phyloP scores from a whole-genome alignment of 1,284 basidiomycete genomes.

The Sporisorium sorghi region DNA sequence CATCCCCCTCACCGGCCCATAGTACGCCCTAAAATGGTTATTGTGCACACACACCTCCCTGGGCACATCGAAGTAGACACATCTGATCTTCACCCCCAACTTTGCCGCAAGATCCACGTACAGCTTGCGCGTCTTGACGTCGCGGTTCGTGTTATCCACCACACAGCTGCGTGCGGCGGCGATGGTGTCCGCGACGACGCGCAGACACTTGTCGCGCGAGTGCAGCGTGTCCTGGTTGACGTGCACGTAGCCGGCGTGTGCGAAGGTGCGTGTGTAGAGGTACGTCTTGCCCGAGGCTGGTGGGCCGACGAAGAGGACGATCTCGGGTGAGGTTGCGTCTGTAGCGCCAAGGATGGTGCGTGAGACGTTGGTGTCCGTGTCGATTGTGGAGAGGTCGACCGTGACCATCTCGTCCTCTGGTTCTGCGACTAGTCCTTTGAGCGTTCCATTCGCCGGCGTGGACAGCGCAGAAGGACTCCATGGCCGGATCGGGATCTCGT shows the following conservation, averaged over 20 bases:
- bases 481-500: conserved; percentile 21
- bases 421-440: conserved; percentile 21
- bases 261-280: conserved; percentile 80
- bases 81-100: conserved; percentile 26
- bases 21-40: conserved; percentile 44
- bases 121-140: conserved; percentile 37
- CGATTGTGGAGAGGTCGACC: conserved; percentile 14
- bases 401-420: conserved; percentile 26
- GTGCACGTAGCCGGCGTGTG: conserved; percentile 75
- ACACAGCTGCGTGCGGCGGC: conserved; percentile 68
- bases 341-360: conserved; percentile 7
- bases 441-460: neutral
- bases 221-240: conserved; percentile 73
- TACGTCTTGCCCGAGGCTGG: conserved; percentile 88
- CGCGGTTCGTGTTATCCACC: conserved; percentile 62
- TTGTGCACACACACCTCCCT: conserved; percentile 43
- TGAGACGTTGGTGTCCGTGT: neutral
- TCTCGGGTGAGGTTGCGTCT: conserved; percentile 70
- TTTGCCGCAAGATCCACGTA: conserved; percentile 48
- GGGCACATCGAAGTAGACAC: conserved; percentile 46
- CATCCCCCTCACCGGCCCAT: conserved; percentile 5
- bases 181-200: conserved; percentile 75
- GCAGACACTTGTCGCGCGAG: conserved; percentile 80
- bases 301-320: conserved; percentile 87
- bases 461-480: conserved; percentile 24